Conservation (phyloP, 805 yeast species). For the Sugiyamaella chiloensis region DNA sequence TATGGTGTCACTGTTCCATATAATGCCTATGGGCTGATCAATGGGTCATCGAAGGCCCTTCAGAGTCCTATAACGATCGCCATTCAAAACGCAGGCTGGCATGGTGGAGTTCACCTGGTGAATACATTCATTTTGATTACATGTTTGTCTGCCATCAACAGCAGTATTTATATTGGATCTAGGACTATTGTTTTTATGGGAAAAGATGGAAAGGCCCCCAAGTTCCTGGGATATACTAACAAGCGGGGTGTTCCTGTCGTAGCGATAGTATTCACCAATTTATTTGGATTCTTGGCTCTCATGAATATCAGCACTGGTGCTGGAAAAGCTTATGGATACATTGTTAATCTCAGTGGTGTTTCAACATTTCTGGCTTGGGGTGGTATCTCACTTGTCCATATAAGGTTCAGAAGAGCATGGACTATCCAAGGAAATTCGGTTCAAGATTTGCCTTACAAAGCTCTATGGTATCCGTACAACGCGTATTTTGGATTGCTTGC, state of each 20-base stretch:
- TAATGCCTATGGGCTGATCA: conserved; percentile 44
- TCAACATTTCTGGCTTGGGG: conserved; percentile 71
- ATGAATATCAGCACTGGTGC: conserved; percentile 60
- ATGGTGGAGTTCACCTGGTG: conserved; percentile 49
- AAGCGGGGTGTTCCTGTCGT: conserved; percentile 62
- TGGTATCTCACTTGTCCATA: conserved; percentile 51
- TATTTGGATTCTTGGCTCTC: conserved; percentile 54
- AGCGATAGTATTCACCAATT: conserved; percentile 53
- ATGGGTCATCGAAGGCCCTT: conserved; percentile 43
- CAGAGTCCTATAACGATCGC: conserved; percentile 52
- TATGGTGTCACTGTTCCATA: conserved; percentile 63
- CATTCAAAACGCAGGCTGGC: conserved; percentile 50
- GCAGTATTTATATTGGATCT: conserved; percentile 66
- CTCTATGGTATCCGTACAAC: conserved; percentile 50
- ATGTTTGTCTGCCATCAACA: conserved; percentile 66
- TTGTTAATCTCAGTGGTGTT: conserved; percentile 62
- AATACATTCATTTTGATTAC: conserved; percentile 62
- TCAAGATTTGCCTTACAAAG: conserved; percentile 51
- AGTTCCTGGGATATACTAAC: conserved; percentile 49
- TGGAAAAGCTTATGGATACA: conserved; percentile 55
- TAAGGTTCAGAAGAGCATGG: conserved; percentile 55
- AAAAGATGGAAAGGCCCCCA: conserved; percentile 57
- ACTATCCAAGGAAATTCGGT: conserved; percentile 38
- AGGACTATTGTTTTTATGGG: conserved; percentile 66
- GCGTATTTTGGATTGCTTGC: conserved; percentile 49